phyloP scores from a whole-genome alignment of 2,329 filamentous ascomycete genomes.

The Aspergillus uvarum region DNA sequence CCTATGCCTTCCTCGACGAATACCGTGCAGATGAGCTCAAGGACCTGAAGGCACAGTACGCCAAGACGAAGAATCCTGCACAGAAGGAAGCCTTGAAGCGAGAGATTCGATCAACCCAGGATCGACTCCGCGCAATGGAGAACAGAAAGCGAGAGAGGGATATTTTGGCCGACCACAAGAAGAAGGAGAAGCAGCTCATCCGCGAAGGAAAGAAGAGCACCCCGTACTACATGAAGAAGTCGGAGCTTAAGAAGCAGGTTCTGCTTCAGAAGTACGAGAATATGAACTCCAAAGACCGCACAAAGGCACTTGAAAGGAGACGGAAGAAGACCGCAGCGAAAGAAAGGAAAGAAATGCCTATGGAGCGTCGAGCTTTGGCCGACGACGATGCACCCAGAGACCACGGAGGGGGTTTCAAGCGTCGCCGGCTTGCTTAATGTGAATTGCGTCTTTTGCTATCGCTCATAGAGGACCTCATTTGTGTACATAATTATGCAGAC shows the following conservation, averaged over 20 bases:
- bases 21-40: conserved; percentile 84
- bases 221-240: conserved; percentile 90
- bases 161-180: conserved; percentile 72
- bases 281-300: conserved; percentile 82
- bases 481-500: background rate
- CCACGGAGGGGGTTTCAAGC: conserved; percentile 26
- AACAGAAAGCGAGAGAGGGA: conserved; percentile 68
- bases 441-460: background rate
- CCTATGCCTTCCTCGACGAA: conserved; percentile 84
- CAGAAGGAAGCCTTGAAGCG: conserved; percentile 71
- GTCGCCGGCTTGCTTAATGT: conserved; percentile 28
- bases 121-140: conserved; percentile 68
- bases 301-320: conserved; percentile 79
- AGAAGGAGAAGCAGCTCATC: conserved; percentile 79
- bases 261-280: conserved; percentile 75
- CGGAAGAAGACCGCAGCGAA: conserved; percentile 84
- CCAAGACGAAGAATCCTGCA: conserved; percentile 63
- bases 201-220: conserved; percentile 75
- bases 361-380: conserved; percentile 48
- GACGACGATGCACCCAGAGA: conserved; percentile 18
- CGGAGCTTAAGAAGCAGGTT: conserved; percentile 84
- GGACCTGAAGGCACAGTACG: conserved; percentile 67
- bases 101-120: conserved; percentile 74
- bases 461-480: background rate
- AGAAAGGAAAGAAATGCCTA: conserved; percentile 76